phyloP scores from a whole-genome alignment of 2,329 filamentous ascomycete species.

The Calycina marina region DNA sequence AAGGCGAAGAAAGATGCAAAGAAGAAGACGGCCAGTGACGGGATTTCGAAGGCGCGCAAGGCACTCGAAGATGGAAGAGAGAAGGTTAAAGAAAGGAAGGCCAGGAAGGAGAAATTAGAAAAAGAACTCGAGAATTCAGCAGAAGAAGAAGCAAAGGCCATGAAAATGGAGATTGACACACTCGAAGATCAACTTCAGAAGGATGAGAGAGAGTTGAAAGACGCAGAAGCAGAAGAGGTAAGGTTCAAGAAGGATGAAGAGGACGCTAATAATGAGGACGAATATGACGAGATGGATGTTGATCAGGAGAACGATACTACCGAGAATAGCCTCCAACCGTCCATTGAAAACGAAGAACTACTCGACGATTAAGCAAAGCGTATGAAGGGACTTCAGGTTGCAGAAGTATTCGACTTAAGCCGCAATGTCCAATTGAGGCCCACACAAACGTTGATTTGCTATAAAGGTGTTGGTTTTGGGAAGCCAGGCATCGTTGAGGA shows the following conservation, averaged over 20 bases:
- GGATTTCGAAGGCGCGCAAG: background rate
- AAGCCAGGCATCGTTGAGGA: slow-evolving; percentile 4
- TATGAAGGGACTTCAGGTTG: too few relatives aligned
- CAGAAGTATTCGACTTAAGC: too few relatives aligned
- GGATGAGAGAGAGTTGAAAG: slow-evolving; percentile 1
- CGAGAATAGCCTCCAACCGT: background rate
- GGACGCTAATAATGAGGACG: slow-evolving; percentile 2
- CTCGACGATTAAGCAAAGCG: too few relatives aligned
- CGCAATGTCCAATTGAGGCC: too few relatives aligned
- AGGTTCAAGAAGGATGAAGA: slow-evolving; percentile 1
- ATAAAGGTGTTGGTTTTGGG: slow-evolving; percentile 5
- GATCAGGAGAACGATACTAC: slow-evolving; percentile 1
- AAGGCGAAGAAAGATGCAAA: background rate
- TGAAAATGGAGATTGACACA: background rate
- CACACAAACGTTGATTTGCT: slow-evolving; percentile 2
- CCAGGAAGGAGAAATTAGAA: slow-evolving; percentile 1
- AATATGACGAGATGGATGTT: background rate
- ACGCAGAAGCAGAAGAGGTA: slow-evolving; percentile 2
- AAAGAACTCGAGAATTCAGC: background rate
- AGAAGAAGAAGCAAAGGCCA: background rate
- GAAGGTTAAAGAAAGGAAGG: background rate
- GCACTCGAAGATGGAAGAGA: background rate
- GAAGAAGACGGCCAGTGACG: slow-evolving; percentile 1
- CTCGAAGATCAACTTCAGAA: slow-evolving; percentile 1
- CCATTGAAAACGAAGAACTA: too few relatives aligned